Conservation (phyloP, 1,139 yeast genomes). For the Scheffersomyces insectosa region DNA sequence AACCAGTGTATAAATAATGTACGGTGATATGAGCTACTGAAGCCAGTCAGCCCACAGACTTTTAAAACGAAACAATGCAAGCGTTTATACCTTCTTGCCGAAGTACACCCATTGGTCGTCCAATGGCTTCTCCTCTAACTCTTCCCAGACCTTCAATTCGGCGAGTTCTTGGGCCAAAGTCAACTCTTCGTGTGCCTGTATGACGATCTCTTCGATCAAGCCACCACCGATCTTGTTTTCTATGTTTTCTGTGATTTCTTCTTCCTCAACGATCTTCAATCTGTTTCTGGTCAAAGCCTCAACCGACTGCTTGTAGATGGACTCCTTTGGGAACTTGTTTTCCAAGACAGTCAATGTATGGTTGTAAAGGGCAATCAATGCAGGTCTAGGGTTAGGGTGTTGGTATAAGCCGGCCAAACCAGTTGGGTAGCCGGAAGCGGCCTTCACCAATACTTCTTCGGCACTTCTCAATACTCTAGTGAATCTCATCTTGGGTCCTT, state of each 20-base stretch:
- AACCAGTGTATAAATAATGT: too few species aligned
- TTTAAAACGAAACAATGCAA: too few species aligned
- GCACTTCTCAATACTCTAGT: slow-evolving; percentile 50
- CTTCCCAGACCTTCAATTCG: slow-evolving; percentile 68
- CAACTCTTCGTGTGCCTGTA: slow-evolving; percentile 84
- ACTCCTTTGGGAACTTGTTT: slow-evolving; percentile 63
- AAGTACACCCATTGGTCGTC: slow-evolving; percentile 75
- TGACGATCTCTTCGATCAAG: slow-evolving; percentile 75
- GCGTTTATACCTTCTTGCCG: slow-evolving; percentile 53
- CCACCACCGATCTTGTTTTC: slow-evolving; percentile 81
- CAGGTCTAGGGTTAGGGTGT: slow-evolving; percentile 86
- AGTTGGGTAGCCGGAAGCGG: slow-evolving; percentile 73
- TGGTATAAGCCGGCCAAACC: slow-evolving; percentile 78
- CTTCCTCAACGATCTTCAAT: slow-evolving; percentile 61
- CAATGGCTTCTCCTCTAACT: slow-evolving; percentile 65
- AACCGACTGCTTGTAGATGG: slow-evolving; percentile 76
- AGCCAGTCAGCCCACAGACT: too few species aligned
- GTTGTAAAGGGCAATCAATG: slow-evolving; percentile 67
- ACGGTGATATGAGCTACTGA: too few species aligned
- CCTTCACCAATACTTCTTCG: slow-evolving; percentile 61
- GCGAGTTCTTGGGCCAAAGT: slow-evolving; percentile 68
- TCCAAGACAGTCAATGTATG: slow-evolving; percentile 64
- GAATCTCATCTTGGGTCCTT: slow-evolving; percentile 45
- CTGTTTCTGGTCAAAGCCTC: slow-evolving; percentile 74
- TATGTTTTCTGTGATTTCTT: slow-evolving; percentile 65